A percentile compares a stretch with the other conserved stretches of the same genome.
Conservation (phyloP, 495 filamentous ascomycete species). For the Annulohypoxylon nitens region DNA sequence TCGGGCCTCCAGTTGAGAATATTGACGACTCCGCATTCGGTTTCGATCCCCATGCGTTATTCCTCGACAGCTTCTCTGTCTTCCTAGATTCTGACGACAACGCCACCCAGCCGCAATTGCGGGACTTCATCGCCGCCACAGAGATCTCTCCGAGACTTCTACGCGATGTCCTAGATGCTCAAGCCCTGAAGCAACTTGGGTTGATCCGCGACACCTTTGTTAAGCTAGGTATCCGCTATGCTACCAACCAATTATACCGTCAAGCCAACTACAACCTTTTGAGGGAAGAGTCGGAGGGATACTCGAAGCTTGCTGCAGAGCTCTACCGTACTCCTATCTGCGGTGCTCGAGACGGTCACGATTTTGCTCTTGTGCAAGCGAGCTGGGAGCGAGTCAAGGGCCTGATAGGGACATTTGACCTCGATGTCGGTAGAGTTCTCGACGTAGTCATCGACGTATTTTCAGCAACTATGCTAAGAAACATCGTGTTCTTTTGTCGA, state of each 20-base stretch:
- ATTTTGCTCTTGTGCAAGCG: conserved; percentile 52
- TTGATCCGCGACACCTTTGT: conserved; percentile 87
- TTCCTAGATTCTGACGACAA: conserved; percentile 75
- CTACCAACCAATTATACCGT: conserved; percentile 91
- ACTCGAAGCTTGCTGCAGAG: conserved; percentile 87
- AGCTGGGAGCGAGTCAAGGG: conserved; percentile 81
- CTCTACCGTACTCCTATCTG: conserved; percentile 79
- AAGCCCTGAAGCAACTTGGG: conserved; percentile 77
- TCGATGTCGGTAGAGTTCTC: conserved; percentile 93
- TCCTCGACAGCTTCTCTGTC: conserved; percentile 85
- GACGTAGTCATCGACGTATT: conserved; percentile 94
- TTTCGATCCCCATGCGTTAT: conserved; percentile 75
- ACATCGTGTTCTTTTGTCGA: conserved; percentile 93
- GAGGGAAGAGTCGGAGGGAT: conserved; percentile 96
- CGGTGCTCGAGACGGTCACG: conserved; percentile 57
- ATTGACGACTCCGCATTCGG: conserved; percentile 56
- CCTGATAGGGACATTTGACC: conserved; percentile 90
- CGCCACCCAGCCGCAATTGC: conserved; percentile 57
- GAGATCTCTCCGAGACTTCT: conserved; percentile 77
- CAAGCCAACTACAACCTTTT: conserved; percentile 97
- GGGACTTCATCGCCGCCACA: conserved; percentile 74
- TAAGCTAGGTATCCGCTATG: conserved; percentile 85
- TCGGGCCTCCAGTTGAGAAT: conserved; percentile 67
- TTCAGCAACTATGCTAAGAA: conserved; percentile 83
- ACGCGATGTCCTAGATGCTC: conserved; percentile 84